These are phyloP conservation scores for Tilletiopsis washingtonensis DNA, from an alignment of 1,284 basidiomycete genomes.

Conservation along the genomic window DNA sequence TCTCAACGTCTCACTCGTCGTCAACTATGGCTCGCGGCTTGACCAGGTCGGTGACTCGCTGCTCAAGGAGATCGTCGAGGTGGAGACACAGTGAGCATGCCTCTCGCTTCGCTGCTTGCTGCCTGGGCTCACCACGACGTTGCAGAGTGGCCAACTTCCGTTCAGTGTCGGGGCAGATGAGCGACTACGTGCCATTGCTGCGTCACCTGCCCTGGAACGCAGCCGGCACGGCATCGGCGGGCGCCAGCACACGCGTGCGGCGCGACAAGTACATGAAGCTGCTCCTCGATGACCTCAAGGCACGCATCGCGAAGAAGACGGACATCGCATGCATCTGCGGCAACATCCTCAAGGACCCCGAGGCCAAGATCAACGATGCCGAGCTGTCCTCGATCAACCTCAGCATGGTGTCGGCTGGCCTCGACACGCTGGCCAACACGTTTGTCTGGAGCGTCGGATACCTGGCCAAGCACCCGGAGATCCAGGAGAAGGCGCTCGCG, in stretches of 20 bases:
- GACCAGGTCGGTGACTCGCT: conserved; percentile 17
- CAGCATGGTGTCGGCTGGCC: conserved; percentile 22
- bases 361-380: conserved; percentile 15
- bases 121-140: no score
- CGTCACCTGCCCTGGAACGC: conserved; percentile 10
- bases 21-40: conserved; percentile 17
- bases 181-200: conserved; percentile 19
- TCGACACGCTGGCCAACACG: conserved; percentile 23
- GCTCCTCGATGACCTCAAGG: conserved; percentile 15
- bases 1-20: conserved; percentile 18
- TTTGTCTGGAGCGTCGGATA: conserved; percentile 22
- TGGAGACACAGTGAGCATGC: conserved; percentile 24
- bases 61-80: conserved; percentile 18
- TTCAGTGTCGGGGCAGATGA: conserved; percentile 13
- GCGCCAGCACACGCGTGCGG: conserved; percentile 6
- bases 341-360: conserved; percentile 21
- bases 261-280: conserved; percentile 21
- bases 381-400: conserved; percentile 20
- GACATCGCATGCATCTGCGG: conserved; percentile 22
- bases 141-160: conserved; percentile 25
- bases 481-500: conserved; percentile 17
- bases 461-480: conserved; percentile 17
- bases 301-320: conserved; percentile 8
- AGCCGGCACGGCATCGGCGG: background rate
- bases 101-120: no score